Evolutionary conservation across 2,329 filamentous ascomycete species (phyloP).

Genomic region (Scytalidium lignicola): DNA sequence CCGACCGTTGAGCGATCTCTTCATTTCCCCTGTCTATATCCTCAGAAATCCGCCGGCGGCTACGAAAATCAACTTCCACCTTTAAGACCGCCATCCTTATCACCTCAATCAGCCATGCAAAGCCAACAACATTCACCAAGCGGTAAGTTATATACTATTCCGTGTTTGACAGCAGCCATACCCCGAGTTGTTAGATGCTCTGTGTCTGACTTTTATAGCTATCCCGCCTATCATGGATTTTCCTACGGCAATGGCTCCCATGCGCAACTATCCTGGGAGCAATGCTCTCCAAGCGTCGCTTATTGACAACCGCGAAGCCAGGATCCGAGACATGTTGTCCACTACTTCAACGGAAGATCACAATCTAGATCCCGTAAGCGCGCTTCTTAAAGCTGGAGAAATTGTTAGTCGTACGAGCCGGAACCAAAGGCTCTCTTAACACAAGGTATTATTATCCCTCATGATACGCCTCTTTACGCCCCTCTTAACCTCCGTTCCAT

Average conservation of each 20-base stretch:
- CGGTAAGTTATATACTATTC: constrained; percentile 16
- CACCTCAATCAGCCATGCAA: constrained; percentile 17
- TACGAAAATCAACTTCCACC: constrained; percentile 25
- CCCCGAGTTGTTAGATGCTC: neutral
- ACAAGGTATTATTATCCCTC: neutral
- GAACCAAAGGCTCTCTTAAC: constrained; percentile 4
- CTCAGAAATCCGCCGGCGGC: constrained; percentile 17
- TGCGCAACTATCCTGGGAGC: constrained; percentile 15
- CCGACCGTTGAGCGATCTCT: constrained; percentile 22
- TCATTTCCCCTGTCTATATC: constrained; percentile 20
- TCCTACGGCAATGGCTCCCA: constrained; percentile 18
- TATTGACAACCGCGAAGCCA: constrained; percentile 12
- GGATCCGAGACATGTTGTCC: constrained; percentile 15
- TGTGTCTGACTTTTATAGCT: constrained; percentile 6
- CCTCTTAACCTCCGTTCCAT: neutral
- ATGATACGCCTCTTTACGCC: neutral
- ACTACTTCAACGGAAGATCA: constrained; percentile 23
- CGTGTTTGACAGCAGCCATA: neutral
- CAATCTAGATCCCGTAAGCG: constrained; percentile 52
- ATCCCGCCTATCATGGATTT: constrained; percentile 15
- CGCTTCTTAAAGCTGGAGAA: constrained; percentile 53
- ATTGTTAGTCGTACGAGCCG: constrained; percentile 44
- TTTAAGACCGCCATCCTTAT: constrained; percentile 21
- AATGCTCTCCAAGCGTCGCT: constrained; percentile 4
- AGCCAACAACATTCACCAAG: constrained; percentile 20